These are phyloP conservation scores for Colletotrichum lindemuthianum DNA, from an alignment of 2,329 filamentous ascomycete genomes.

Conservation along the genomic window DNA sequence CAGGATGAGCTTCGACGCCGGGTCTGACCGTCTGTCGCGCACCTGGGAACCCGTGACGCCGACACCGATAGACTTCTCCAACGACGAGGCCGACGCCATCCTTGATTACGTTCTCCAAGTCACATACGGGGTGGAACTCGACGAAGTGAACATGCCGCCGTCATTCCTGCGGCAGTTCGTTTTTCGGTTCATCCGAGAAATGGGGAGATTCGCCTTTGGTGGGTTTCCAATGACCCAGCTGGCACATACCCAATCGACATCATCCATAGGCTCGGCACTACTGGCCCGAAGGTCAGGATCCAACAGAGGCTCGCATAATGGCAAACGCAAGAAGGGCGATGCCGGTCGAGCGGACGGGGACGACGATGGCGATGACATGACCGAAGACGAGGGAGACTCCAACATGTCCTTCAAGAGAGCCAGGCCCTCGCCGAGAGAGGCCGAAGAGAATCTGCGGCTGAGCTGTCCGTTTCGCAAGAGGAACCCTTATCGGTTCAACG, in stretches of 20 bases:
- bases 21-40: conserved; percentile 32
- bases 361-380: conserved; percentile 47
- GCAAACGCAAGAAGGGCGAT: conserved; percentile 49
- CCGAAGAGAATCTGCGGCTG: conserved; percentile 50
- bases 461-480: conserved; percentile 57
- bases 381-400: conserved; percentile 45
- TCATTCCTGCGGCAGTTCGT: conserved; percentile 45
- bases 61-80: conserved; percentile 44
- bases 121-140: conserved; percentile 50
- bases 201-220: conserved; percentile 44
- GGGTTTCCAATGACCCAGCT: conserved; percentile 39
- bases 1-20: conserved; percentile 35
- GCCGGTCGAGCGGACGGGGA: conserved; percentile 38
- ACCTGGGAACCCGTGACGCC: conserved; percentile 36
- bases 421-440: conserved; percentile 45
- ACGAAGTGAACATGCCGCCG: conserved; percentile 43
- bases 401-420: conserved; percentile 44
- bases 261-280: conserved; percentile 39
- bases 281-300: conserved; percentile 17
- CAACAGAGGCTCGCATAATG: conserved; percentile 32
- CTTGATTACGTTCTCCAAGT: conserved; percentile 50
- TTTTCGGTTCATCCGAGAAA: conserved; percentile 46
- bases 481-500: conserved; percentile 56
- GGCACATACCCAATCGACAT: conserved; percentile 44
- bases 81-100: conserved; percentile 47